These are phyloP conservation scores for Teunomyces atbi DNA, from an alignment of 805 yeast genomes.

Conservation along the genomic window DNA sequence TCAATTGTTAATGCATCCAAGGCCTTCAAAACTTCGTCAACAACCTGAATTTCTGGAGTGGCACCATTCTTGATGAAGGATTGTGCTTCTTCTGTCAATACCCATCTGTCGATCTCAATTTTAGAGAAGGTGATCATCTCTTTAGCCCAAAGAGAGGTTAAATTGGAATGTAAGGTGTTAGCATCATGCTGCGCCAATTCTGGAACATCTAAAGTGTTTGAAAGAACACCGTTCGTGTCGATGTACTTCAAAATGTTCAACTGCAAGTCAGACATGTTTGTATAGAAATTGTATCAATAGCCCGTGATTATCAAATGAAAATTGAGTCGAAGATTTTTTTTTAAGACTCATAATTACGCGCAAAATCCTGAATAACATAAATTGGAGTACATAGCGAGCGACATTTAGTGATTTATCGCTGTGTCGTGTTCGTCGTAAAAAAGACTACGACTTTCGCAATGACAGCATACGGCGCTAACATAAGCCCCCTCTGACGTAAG, in stretches of 20 bases:
- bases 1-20: conserved; percentile 79
- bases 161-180: conserved; percentile 71
- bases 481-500: not conserved
- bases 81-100: conserved; percentile 75
- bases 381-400: not conserved
- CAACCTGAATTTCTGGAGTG: conserved; percentile 84
- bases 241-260: conserved; percentile 61
- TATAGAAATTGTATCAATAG: not conserved
- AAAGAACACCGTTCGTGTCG: conserved; percentile 54
- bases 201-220: conserved; percentile 58
- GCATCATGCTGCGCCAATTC: conserved; percentile 65
- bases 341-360: conserved; percentile 1
- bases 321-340: conserved; percentile 4
- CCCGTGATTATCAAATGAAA: conserved; percentile 1
- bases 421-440: not conserved
- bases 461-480: not conserved
- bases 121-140: conserved; percentile 73
- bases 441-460: not conserved
- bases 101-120: conserved; percentile 73
- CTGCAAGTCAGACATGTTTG: conserved; percentile 66
- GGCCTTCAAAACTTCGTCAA: conserved; percentile 67
- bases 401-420: not conserved
- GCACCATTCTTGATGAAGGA: conserved; percentile 71
- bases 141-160: conserved; percentile 82
- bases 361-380: not conserved